Percentiles rank a stretch among this genome's conserved stretches.
phyloP scores from a whole-genome alignment of 176 grass and related monocot species.

The Ensete glaucum region DNA sequence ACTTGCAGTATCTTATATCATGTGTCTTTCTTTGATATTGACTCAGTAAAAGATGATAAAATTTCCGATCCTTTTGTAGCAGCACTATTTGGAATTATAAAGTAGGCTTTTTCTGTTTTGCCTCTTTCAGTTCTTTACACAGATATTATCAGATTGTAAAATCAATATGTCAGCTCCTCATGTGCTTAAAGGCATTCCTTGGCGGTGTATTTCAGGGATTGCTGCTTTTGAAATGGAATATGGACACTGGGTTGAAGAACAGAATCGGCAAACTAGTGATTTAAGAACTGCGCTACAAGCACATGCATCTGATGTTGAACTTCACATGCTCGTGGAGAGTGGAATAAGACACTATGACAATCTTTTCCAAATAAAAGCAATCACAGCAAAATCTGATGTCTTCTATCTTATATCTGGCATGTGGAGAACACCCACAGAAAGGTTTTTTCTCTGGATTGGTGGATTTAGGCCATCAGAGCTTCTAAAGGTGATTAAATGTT shows the following conservation, averaged over 20 bases:
- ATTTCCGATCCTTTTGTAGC: too few relatives aligned
- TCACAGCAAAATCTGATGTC: slow-evolving; percentile 60
- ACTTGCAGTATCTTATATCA: too few relatives aligned
- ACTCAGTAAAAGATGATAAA: too few relatives aligned
- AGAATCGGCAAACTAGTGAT: slow-evolving; percentile 46
- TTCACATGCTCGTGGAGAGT: slow-evolving; percentile 49
- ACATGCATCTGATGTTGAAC: slow-evolving; percentile 54
- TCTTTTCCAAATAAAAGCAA: slow-evolving; percentile 63
- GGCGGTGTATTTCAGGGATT: slow-evolving; percentile 26
- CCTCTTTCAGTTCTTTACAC: not conserved
- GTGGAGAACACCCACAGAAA: slow-evolving; percentile 70
- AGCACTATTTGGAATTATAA: too few relatives aligned
- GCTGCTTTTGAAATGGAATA: slow-evolving; percentile 77
- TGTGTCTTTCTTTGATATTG: too few relatives aligned
- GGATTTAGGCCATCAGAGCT: slow-evolving; percentile 92
- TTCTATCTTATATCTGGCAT: slow-evolving; percentile 83
- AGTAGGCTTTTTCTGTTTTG: not conserved
- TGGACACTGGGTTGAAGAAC: slow-evolving; percentile 70
- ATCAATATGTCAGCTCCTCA: not conserved
- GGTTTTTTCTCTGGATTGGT: slow-evolving; percentile 97
- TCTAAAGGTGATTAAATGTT: slow-evolving; percentile 45
- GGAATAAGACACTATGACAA: slow-evolving; percentile 50
- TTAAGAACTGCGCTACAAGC: slow-evolving; percentile 42
- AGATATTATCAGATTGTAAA: not conserved
- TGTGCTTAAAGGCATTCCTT: not conserved